Base-by-base conservation (phyloP, 306 rosid species). In the Mimosa bimucronata region DNA sequence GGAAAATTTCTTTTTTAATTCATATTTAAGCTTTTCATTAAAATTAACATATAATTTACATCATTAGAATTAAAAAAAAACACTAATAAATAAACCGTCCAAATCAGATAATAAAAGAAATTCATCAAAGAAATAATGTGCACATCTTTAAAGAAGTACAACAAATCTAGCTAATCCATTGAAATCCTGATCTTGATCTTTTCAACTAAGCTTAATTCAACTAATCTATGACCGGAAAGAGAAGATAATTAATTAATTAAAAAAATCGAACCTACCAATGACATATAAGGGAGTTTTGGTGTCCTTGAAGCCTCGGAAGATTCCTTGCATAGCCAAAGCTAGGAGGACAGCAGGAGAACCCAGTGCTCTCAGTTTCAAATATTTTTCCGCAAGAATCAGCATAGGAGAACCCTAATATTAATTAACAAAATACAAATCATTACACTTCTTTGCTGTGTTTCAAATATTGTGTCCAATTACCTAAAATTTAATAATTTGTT, bases 291-390 rank as follows among this genome's bases (percentile, higher is more conserved):
- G 99, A 74, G 99, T 96, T 76, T 76, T 96, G 13, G 99, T 91
- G 87, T 96, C 99, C 85, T 96, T 96, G 79, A 96, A 91, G 37
- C 99, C 99, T 86, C 99, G 73, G 74, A 91, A 96, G 81, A 96
- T 90, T 71, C 99, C 99, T 90, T 96, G 99, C 97, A 96, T 96
- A 41, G 99, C 97, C 81, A 96, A 83, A n/a, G 98, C 90, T 13
- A 96, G 94, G 89, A 96, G 99, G 83, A 93, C 98, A 13, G 99
- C 99, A 48, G 99, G 99, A 72, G 99, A 94, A 81, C 99, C 99
- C n/a, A 96, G 83, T n/a, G 98, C 67, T 75, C 99, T 88, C 86
- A 94, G 76, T 61, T 81, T 89, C 83, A 96, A 85, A 92, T 96
- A 96, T 86, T 89, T 87, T 55, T 74, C 72, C 34, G 98, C 97